Evolutionary conservation across 1,284 basidiomycete species (phyloP).

Genomic region (Anthracocystis walkeri): DNA sequence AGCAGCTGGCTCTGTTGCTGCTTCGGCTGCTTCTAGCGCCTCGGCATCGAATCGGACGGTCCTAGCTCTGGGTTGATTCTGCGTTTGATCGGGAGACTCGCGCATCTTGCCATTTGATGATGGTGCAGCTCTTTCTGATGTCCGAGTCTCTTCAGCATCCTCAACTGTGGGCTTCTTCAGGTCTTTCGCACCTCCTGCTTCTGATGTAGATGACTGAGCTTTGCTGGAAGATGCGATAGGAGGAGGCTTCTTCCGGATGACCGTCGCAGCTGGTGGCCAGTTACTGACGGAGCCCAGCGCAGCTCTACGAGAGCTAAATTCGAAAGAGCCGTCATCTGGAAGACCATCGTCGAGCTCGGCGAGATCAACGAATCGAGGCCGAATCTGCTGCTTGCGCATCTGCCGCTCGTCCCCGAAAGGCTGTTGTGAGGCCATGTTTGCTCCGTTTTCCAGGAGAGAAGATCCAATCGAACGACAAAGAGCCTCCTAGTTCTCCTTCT

Average conservation of each 20-base stretch:
- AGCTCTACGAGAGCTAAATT: conserved; percentile 22
- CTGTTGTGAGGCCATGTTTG: conserved; percentile 26
- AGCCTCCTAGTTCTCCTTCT: neutral
- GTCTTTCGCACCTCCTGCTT: neutral
- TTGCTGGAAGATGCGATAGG: conserved; percentile 31
- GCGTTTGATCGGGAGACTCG: neutral
- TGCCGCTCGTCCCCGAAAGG: conserved; percentile 26
- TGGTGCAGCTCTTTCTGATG: neutral
- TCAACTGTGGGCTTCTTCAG: conserved; percentile 11
- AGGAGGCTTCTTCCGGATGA: conserved; percentile 47
- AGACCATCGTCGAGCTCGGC: conserved; percentile 50
- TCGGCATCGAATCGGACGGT: conserved; percentile 25
- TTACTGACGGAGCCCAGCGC: conserved; percentile 36
- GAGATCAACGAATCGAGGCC: conserved; percentile 56
- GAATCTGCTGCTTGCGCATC: conserved; percentile 53
- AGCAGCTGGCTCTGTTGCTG: neutral
- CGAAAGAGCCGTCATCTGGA: conserved; percentile 3
- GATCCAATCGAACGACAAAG: neutral
- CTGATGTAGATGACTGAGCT: neutral
- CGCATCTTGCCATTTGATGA: neutral
- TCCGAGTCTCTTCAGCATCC: conserved; percentile 1
- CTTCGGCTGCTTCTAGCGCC: neutral
- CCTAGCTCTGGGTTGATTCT: neutral
- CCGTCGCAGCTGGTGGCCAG: conserved; percentile 61
- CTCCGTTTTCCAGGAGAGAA: too few relatives aligned